Conservation (phyloP, 2,329 filamentous ascomycete genomes). For the Colletotrichum orbiculare region DNA sequence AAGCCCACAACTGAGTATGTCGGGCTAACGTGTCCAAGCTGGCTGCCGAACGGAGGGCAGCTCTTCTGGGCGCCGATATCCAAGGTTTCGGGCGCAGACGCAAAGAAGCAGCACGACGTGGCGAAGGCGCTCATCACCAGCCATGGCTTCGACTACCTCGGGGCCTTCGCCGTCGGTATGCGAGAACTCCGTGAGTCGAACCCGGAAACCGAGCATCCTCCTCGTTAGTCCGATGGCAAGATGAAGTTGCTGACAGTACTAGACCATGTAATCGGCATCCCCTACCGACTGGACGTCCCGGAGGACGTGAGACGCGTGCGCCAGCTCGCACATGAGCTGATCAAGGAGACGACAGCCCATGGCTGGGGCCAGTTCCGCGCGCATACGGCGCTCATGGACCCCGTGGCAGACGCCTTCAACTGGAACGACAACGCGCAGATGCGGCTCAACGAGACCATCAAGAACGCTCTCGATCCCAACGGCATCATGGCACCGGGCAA, state of each 20-base stretch:
- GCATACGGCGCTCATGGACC: slow-evolving; percentile 56
- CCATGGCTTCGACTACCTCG: slow-evolving; percentile 45
- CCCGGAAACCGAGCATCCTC: neutral
- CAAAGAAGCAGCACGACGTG: slow-evolving; percentile 46
- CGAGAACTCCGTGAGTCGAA: slow-evolving; percentile 41
- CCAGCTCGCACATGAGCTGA: slow-evolving; percentile 45
- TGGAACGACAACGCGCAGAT: slow-evolving; percentile 54
- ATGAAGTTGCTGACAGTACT: neutral
- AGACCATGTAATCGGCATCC: slow-evolving; percentile 63
- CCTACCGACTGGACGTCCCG: slow-evolving; percentile 58
- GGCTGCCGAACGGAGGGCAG: slow-evolving; percentile 52
- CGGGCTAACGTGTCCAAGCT: slow-evolving; percentile 25
- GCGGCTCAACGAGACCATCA: slow-evolving; percentile 56
- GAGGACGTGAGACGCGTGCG: slow-evolving; percentile 47
- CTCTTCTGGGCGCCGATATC: slow-evolving; percentile 52
- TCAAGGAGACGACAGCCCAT: slow-evolving; percentile 50
- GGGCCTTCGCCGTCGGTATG: slow-evolving; percentile 45
- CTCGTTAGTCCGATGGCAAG: neutral
- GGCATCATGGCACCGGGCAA: slow-evolving; percentile 46
- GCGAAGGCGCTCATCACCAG: slow-evolving; percentile 41
- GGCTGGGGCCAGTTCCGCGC: slow-evolving; percentile 58
- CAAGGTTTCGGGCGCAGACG: slow-evolving; percentile 48
- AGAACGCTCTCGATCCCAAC: slow-evolving; percentile 55
- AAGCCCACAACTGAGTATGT: neutral
- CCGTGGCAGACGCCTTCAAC: slow-evolving; percentile 55